Evolutionary conservation across 1,284 basidiomycete genomes (phyloP).

Genomic region (Heterobasidion irregulare): DNA sequence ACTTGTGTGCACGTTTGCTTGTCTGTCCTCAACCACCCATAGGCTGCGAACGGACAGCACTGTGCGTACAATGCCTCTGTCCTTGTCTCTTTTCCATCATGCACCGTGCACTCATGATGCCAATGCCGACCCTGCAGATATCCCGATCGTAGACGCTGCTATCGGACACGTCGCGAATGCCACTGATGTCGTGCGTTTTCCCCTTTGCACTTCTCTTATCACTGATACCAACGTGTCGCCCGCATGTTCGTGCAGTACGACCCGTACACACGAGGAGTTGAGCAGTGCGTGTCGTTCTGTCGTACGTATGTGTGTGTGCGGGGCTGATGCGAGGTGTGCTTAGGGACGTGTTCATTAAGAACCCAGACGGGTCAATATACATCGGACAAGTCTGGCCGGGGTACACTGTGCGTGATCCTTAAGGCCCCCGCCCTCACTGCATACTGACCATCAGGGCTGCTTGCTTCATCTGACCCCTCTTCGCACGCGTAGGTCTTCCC

Average conservation of each 20-base stretch:
- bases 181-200: slow-evolving; percentile 28
- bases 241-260: slow-evolving; percentile 27
- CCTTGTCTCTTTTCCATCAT: too few species aligned
- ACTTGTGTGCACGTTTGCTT: slow-evolving; percentile 1
- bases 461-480: neutral
- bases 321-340: neutral
- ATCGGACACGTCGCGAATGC: slow-evolving; percentile 27
- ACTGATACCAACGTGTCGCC: neutral
- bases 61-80: slow-evolving; percentile 18
- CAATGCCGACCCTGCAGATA: slow-evolving; percentile 26
- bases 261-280: slow-evolving; percentile 33
- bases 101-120: slow-evolving; percentile 2
- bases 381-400: slow-evolving; percentile 62
- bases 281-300: slow-evolving; percentile 22
- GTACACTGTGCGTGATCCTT: slow-evolving; percentile 25
- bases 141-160: slow-evolving; percentile 34
- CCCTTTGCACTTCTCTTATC: neutral
- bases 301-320: neutral
- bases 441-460: too few species aligned
- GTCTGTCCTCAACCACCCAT: neutral
- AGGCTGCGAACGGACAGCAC: slow-evolving; percentile 26
- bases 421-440: neutral
- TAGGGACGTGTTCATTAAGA: slow-evolving; percentile 57
- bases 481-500: slow-evolving; percentile 36
- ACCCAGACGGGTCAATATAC: slow-evolving; percentile 59